Evolutionary conservation across 768 basidiomycete genomes (phyloP), one percentile per base, ranked within the genome.

Genomic region (Pulveroboletus ravenelii): DNA sequence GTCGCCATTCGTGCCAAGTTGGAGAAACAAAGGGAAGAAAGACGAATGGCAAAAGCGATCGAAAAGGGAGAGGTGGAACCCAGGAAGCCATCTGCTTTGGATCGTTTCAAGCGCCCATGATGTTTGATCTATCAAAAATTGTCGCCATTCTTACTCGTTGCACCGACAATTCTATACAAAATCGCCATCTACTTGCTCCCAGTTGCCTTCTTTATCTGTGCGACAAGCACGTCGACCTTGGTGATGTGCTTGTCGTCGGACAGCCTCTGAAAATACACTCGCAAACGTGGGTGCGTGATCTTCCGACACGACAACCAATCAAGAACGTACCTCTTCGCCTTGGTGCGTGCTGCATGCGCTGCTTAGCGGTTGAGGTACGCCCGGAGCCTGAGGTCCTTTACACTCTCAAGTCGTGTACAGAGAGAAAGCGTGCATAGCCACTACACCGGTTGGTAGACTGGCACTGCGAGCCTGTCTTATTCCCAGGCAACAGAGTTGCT

Each of bases 241-340:
- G 62, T 72, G n/a, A 88, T 65, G 50, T 81, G 76, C 51, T 71
- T 77, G 54, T 89, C 23, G 23, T 23, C 84, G 0, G 75, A 73
- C 12, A 92, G 70, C 57, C 84, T 86, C 62, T 89, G 87, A 64
- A 91, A 87, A 90, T 92, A 50, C 17, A 36, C 3, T 1, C n/a
- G n/a, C 36, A 44, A 49, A 14, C 23, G 23, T 23, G 23, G 23
- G 23, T 54, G 17, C 58, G 47, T 23, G 18, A 29, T 50, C 34
- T 5, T 13, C 14, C 9, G 18, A 40, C 32, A 29, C 10, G 3
- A 20, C 12, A 1, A 34, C 9, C 13, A 32, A 2, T 25, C 2
- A 23, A 23, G 23, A 10, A 30, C 47, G 25, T 10, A 48, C 90
- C 72, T 86, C 85, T 35, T 86, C 79, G 71, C 72, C 62, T 84